Evolutionary conservation across 371 early-diverging fungal species (phyloP).

Genomic region (Syncephalastrum racemosum): DNA sequence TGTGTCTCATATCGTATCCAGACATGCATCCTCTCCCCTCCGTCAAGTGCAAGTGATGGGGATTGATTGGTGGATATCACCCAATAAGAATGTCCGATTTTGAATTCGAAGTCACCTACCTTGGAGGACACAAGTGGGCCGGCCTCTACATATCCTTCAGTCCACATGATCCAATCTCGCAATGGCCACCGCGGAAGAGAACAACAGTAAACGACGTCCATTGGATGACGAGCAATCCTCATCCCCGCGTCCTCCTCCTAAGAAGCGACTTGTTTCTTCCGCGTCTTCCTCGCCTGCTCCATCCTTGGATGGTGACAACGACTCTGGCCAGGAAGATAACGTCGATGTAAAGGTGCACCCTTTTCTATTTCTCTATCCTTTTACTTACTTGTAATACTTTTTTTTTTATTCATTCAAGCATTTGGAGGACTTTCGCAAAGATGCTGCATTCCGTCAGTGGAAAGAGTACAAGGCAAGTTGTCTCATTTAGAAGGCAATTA

Average conservation of each 20-base stretch:
- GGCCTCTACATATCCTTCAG: no score
- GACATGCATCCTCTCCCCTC: no score
- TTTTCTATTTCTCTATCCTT: neutral
- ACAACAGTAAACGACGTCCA: constrained; percentile 9
- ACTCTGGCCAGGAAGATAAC: constrained; percentile 17
- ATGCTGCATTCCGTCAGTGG: constrained; percentile 27
- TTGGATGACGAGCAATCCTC: constrained; percentile 15
- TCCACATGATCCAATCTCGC: no score
- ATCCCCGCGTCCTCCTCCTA: constrained; percentile 23
- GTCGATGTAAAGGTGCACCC: constrained; percentile 16
- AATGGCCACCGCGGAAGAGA: constrained; percentile 20
- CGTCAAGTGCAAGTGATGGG: no score
- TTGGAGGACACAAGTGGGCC: no score
- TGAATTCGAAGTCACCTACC: no score
- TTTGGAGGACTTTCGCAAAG: constrained; percentile 18
- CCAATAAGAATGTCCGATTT: no score
- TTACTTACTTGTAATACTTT: neutral
- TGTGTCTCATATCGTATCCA: no score
- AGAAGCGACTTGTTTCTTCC: constrained; percentile 16
- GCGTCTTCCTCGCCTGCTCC: constrained; percentile 19
- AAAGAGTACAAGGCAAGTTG: constrained; percentile 26
- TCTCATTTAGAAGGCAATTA: neutral
- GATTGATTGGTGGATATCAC: no score
- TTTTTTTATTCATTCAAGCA: constrained; percentile 8
- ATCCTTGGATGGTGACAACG: constrained; percentile 12